A percentile compares a stretch with the other conserved stretches of the same genome.
Evolutionary conservation across 2,329 filamentous ascomycete genomes (phyloP).

Genomic region (Ophiostoma sp.): DNA sequence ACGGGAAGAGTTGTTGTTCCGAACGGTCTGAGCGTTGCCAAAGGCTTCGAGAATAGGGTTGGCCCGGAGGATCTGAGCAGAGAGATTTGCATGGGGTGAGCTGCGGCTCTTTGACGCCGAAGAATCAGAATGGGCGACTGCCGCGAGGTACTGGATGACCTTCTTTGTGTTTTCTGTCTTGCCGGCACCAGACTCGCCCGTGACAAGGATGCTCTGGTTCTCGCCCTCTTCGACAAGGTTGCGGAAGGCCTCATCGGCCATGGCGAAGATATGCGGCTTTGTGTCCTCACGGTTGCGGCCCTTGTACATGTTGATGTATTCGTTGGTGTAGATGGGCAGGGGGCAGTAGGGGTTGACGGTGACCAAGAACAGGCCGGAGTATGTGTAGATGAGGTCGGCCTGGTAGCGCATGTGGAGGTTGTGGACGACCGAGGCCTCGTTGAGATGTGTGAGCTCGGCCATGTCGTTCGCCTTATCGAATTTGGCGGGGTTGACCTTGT

Average conservation of each 20-base stretch:
- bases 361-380: conserved; percentile 93
- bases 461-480: conserved; percentile 99
- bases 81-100: conserved; percentile 69
- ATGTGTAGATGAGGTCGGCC: conserved; percentile 94
- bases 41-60: conserved; percentile 98
- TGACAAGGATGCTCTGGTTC: conserved; percentile 97
- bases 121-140: conserved; percentile 80
- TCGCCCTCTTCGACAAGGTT: conserved; percentile 91
- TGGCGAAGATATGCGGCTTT: conserved; percentile 94
- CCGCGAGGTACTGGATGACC: conserved; percentile 95
- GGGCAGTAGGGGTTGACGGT: conserved; percentile 96
- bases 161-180: conserved; percentile 99
- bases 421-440: conserved; percentile 95
- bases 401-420: conserved; percentile 95
- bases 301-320: conserved; percentile 98
- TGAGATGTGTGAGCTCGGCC: conserved; percentile 96
- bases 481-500: conserved; percentile 98
- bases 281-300: conserved; percentile 87
- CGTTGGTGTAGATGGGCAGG: conserved; percentile 89
- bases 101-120: conserved; percentile 53
- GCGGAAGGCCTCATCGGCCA: conserved; percentile 93
- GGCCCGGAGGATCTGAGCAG: conserved; percentile 90
- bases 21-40: conserved; percentile 93
- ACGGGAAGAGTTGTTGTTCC: conserved; percentile 96
- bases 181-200: conserved; percentile 93